Conservation (phyloP, 116 monocot genomes). For the Cymodocea nodosa region DNA sequence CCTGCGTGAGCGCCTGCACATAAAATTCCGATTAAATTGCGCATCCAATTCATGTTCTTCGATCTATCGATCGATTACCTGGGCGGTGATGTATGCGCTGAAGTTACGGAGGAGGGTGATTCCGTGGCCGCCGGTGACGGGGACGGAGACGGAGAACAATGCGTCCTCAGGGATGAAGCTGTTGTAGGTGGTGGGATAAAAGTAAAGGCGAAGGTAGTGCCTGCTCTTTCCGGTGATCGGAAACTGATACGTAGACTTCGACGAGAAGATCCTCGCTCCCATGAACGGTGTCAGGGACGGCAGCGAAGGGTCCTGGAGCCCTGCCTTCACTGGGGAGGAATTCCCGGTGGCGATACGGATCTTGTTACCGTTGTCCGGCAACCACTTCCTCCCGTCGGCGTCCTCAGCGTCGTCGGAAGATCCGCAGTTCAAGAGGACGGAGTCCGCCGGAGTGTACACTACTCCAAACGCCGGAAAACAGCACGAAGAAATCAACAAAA, state of each 20-base stretch:
- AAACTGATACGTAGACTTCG: slow-evolving; percentile 48
- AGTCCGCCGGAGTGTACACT: slow-evolving; percentile 29
- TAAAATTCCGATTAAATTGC: too few species aligned
- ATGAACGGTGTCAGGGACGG: slow-evolving; percentile 76
- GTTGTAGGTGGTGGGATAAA: slow-evolving; percentile 63
- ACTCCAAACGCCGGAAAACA: too few species aligned
- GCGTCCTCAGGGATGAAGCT: slow-evolving; percentile 25
- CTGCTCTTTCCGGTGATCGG: slow-evolving; percentile 23
- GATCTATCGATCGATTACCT: neutral
- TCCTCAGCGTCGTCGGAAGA: slow-evolving; percentile 34
- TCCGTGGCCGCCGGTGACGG: slow-evolving; percentile 13
- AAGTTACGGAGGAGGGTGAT: slow-evolving; percentile 69
- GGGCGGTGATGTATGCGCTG: slow-evolving; percentile 50
- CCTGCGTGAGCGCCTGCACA: slow-evolving; percentile 49
- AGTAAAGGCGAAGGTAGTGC: slow-evolving; percentile 76
- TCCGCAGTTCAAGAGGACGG: slow-evolving; percentile 66
- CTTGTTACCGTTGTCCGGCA: slow-evolving; percentile 22
- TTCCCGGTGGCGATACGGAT: slow-evolving; percentile 19
- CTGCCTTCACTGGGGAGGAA: slow-evolving; percentile 26
- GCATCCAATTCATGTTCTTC: too few species aligned
- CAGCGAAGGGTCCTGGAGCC: slow-evolving; percentile 61
- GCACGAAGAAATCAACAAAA: neutral
- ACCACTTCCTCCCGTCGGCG: slow-evolving; percentile 65
- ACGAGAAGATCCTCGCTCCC: slow-evolving; percentile 55
- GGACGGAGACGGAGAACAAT: slow-evolving; percentile 46